These are phyloP conservation scores for Trypanosoma brucei DNA, from an alignment of 208 protist genomes.

Conservation along the genomic window DNA sequence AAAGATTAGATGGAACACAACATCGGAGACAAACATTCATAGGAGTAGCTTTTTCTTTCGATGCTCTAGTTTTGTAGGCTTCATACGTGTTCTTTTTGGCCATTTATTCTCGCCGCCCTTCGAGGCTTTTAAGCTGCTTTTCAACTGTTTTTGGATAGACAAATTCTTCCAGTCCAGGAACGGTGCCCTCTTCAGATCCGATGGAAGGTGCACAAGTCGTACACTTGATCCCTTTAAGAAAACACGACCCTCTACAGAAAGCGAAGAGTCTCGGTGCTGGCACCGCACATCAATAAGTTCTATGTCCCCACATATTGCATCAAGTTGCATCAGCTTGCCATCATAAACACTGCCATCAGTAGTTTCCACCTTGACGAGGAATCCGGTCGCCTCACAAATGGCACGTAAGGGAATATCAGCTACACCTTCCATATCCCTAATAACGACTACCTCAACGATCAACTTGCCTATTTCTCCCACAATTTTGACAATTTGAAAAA, in stretches of 20 bases:
- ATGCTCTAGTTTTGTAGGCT: slow-evolving; percentile 12
- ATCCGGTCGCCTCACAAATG: slow-evolving; percentile 35
- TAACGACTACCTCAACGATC: too few relatives aligned
- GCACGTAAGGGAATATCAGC: slow-evolving; percentile 36
- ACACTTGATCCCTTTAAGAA: slow-evolving; percentile 39
- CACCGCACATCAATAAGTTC: slow-evolving; percentile 51
- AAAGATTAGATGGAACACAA: too few relatives aligned
- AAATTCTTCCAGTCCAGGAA: slow-evolving; percentile 47
- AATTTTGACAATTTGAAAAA: too few relatives aligned
- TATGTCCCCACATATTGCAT: slow-evolving; percentile 44
- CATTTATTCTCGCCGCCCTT: slow-evolving; percentile 10
- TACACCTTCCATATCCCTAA: background rate
- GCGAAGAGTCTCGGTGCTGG: slow-evolving; percentile 50
- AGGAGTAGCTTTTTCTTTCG: slow-evolving; percentile 25
- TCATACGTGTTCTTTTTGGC: background rate
- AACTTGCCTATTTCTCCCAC: too few relatives aligned
- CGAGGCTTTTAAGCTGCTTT: slow-evolving; percentile 37
- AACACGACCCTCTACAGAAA: slow-evolving; percentile 47
- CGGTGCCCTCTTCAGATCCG: slow-evolving; percentile 50
- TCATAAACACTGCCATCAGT: slow-evolving; percentile 38
- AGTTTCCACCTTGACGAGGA: slow-evolving; percentile 54
- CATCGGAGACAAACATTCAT: background rate
- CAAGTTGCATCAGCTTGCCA: slow-evolving; percentile 43
- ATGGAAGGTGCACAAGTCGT: slow-evolving; percentile 52
- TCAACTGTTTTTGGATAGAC: slow-evolving; percentile 29